Percentiles rank a stretch among this genome's conserved stretches.
phyloP scores from a whole-genome alignment of 352 stramenopile species.

The Globisporangium middletonii region DNA sequence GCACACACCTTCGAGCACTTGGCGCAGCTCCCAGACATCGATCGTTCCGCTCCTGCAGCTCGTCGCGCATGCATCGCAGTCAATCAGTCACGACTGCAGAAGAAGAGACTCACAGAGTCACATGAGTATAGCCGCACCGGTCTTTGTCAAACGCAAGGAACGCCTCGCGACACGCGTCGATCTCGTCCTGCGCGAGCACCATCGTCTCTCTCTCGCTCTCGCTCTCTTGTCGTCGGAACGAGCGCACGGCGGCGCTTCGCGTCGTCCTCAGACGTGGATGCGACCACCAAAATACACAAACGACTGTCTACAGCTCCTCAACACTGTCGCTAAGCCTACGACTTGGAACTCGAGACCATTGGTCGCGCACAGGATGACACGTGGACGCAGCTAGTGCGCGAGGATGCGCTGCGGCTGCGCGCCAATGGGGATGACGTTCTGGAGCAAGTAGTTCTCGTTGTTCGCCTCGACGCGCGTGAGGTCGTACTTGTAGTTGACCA shows the following conservation, averaged over 20 bases:
- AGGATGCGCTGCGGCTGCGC: conserved; percentile 59
- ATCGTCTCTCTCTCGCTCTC: conserved; percentile 19
- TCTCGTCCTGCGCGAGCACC: conserved; percentile 94
- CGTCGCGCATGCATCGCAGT: background rate
- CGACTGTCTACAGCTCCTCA: background rate
- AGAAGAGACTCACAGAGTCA: background rate
- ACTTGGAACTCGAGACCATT: no score
- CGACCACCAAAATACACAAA: background rate
- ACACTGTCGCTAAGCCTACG: no score
- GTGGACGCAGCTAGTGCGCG: background rate
- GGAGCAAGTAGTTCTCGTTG: conserved; percentile 79
- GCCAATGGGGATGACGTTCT: conserved; percentile 72
- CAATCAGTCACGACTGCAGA: background rate
- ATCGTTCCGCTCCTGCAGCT: conserved; percentile 87
- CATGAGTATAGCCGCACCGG: conserved; percentile 23
- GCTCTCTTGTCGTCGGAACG: background rate
- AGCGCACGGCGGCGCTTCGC: background rate
- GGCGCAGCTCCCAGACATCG: conserved; percentile 91
- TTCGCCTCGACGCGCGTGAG: conserved; percentile 63
- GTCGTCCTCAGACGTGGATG: background rate
- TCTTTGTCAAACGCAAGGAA: conserved; percentile 98
- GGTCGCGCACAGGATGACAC: no score
- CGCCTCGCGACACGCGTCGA: conserved; percentile 93
- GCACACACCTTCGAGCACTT: conserved; percentile 88
- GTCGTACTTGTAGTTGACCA: conserved; percentile 89